Evolutionary conservation across 1,284 basidiomycete genomes (phyloP).

Genomic region (Rhodotorula sp.): DNA sequence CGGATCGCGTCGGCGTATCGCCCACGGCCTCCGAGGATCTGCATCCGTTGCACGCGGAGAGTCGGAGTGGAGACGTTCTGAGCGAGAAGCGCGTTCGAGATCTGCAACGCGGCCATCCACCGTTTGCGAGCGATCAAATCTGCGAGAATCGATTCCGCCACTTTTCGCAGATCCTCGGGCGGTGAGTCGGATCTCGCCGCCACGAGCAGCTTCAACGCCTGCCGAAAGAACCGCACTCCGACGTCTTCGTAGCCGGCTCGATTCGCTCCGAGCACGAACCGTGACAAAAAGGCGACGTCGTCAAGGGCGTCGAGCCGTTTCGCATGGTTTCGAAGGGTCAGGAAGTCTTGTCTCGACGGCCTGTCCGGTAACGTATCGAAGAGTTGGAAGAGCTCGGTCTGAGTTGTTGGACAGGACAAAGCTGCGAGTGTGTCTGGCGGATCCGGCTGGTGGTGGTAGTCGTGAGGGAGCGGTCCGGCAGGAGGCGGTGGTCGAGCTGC

Average conservation of each 20-base stretch:
- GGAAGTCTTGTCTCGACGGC: slow-evolving; percentile 5
- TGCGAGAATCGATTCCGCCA: neutral
- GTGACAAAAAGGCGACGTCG: slow-evolving; percentile 4
- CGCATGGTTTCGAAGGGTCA: neutral
- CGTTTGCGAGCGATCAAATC: neutral
- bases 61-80: slow-evolving; percentile 5
- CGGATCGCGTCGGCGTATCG: slow-evolving; percentile 19
- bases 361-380: neutral
- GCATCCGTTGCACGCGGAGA: slow-evolving; percentile 18
- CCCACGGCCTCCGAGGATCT: slow-evolving; percentile 18
- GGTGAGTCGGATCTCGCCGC: neutral
- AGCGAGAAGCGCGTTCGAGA: slow-evolving; percentile 21
- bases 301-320: slow-evolving; percentile 1
- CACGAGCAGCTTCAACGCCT: neutral
- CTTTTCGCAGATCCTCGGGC: neutral
- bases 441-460: neutral
- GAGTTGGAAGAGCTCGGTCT: neutral
- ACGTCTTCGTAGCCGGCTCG: neutral
- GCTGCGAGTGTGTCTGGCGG: no score
- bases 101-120: slow-evolving; percentile 10
- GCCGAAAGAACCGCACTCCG: slow-evolving; percentile 7
- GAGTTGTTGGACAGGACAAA: no score
- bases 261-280: slow-evolving; percentile 4
- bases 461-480: neutral
- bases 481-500: no score